phyloP scores from a whole-genome alignment of 2,329 filamentous ascomycete species.

The Colletotrichum aenigma region DNA sequence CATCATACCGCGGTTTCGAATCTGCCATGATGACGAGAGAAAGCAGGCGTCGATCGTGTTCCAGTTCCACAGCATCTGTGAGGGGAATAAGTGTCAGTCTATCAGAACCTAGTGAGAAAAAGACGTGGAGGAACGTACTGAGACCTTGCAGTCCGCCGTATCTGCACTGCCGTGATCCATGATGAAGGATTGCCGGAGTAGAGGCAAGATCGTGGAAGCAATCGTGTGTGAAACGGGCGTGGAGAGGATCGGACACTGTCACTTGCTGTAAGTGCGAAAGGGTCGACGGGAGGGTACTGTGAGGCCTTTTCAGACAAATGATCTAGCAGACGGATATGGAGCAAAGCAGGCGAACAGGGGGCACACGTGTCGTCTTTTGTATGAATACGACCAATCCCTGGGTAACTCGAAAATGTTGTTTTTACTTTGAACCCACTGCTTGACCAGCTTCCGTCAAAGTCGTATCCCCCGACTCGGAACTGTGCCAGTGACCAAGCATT shows the following conservation, averaged over 20 bases:
- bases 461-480: not conserved
- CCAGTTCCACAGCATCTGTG: constrained; percentile 14
- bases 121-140: constrained; percentile 23
- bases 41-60: constrained; percentile 9
- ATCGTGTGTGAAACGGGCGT: not conserved
- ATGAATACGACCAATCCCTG: not conserved
- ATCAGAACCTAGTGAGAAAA: not conserved
- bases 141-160: constrained; percentile 31
- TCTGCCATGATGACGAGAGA: not conserved
- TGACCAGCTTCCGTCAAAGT: not conserved
- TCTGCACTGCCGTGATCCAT: constrained; percentile 18
- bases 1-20: constrained; percentile 10
- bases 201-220: not conserved
- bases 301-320: not conserved
- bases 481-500: not conserved
- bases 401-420: not conserved
- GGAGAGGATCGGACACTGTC: not conserved
- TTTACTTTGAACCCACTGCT: not conserved
- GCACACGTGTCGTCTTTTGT: not conserved
- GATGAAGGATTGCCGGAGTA: not conserved
- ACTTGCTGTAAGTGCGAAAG: not conserved
- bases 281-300: not conserved
- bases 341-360: not conserved
- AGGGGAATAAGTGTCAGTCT: fast-evolving
- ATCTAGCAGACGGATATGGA: not conserved